Conservation (phyloP, 192 early-diverging fungal genomes). For the Rhizophagus clarus region DNA sequence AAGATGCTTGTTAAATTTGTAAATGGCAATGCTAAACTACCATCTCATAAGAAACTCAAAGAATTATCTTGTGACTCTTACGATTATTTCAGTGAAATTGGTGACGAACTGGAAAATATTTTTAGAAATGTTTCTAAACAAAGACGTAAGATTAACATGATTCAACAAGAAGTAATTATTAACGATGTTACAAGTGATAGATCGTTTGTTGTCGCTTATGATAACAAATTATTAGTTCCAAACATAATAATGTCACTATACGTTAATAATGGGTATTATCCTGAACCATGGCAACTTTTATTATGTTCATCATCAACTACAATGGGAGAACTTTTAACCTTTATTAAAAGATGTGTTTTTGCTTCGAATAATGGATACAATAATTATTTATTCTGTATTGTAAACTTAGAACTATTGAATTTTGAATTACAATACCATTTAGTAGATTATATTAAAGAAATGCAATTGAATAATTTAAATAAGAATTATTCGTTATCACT, state of each 20-base stretch:
- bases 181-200: not conserved
- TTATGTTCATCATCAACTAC: slow-evolving; percentile 32
- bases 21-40: slow-evolving; percentile 3
- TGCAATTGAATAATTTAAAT: not conserved
- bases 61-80: not conserved
- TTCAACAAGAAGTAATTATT: not conserved
- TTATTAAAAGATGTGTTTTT: slow-evolving; percentile 29
- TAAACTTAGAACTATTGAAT: slow-evolving; percentile 24
- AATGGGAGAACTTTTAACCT: slow-evolving; percentile 24
- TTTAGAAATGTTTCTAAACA: not conserved
- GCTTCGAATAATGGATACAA: slow-evolving; percentile 14
- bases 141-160: not conserved
- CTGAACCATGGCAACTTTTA: slow-evolving; percentile 31
- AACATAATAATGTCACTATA: slow-evolving; percentile 33
- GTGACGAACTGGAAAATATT: not conserved
- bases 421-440: slow-evolving; percentile 32
- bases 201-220: slow-evolving; percentile 28
- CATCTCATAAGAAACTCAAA: not conserved
- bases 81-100: not conserved
- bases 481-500: slow-evolving; percentile 15
- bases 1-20: slow-evolving; percentile 16
- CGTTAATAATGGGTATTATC: slow-evolving; percentile 18
- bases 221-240: slow-evolving; percentile 21
- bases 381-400: slow-evolving; percentile 31
- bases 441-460: slow-evolving; percentile 25